These are phyloP conservation scores for Rosellinia necatrix DNA, from an alignment of 2,329 filamentous ascomycete species.

Conservation along the genomic window DNA sequence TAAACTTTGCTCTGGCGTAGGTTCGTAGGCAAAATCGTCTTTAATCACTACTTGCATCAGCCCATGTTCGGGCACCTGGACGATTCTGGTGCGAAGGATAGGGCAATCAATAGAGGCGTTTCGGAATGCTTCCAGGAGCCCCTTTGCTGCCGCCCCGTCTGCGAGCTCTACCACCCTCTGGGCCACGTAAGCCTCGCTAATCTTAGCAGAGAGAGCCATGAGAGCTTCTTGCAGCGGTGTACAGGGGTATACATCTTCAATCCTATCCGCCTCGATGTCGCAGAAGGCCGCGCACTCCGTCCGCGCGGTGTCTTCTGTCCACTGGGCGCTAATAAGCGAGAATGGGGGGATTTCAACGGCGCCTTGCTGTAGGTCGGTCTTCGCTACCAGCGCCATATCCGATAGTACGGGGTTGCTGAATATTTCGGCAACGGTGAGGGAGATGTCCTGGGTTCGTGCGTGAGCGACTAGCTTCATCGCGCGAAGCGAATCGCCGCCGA, in stretches of 20 bases:
- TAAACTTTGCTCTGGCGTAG: conserved; percentile 42
- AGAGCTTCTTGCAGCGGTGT: conserved; percentile 60
- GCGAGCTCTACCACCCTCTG: conserved; percentile 52
- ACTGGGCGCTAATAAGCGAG: conserved; percentile 45
- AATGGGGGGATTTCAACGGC: conserved; percentile 43
- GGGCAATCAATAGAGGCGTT: conserved; percentile 43
- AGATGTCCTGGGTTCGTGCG: conserved; percentile 45
- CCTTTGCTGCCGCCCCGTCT: conserved; percentile 42
- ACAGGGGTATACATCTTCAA: conserved; percentile 60
- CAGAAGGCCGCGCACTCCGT: conserved; percentile 49
- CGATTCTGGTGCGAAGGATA: conserved; percentile 55
- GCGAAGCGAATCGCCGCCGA: conserved; percentile 53
- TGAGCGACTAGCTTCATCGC: conserved; percentile 56
- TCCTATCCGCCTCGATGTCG: conserved; percentile 38
- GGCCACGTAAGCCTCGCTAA: conserved; percentile 57
- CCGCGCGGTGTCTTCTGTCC: conserved; percentile 42
- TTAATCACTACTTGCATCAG: conserved; percentile 54
- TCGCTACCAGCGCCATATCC: conserved; percentile 48
- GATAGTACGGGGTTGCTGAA: conserved; percentile 51
- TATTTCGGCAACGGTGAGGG: conserved; percentile 51
- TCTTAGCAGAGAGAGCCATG: conserved; percentile 57
- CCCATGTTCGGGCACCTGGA: conserved; percentile 50
- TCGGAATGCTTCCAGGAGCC: conserved; percentile 51
- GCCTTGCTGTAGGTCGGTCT: conserved; percentile 32
- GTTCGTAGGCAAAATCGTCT: conserved; percentile 42